Conservation (phyloP, 306 rosid genomes). For the Gastrolobium villosum region DNA sequence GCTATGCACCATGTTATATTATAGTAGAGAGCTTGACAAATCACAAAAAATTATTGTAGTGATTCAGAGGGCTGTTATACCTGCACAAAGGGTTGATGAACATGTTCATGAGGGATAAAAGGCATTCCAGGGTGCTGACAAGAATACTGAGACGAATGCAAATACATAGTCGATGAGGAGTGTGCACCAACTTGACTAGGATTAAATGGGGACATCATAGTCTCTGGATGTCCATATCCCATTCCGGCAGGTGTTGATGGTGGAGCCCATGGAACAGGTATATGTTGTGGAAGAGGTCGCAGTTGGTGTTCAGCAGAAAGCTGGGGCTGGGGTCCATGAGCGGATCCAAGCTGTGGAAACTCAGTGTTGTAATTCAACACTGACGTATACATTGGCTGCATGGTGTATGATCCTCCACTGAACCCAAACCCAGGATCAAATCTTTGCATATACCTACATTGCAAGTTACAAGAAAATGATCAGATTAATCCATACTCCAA, state of each 20-base stretch:
- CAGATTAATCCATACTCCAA: conserved; percentile 13
- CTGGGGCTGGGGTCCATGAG: conserved; percentile 89
- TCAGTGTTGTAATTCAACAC: conserved; percentile 91
- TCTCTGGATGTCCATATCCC: conserved; percentile 88
- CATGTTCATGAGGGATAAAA: conserved; percentile 83
- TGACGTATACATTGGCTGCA: conserved; percentile 93
- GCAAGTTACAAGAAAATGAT: conserved; percentile 33
- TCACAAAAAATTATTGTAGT: not conserved
- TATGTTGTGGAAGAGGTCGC: conserved; percentile 75
- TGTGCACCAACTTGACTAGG: conserved; percentile 81
- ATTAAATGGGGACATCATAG: conserved; percentile 77
- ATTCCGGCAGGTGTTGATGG: conserved; percentile 78
- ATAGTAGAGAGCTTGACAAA: not conserved
- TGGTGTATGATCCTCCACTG: conserved; percentile 85
- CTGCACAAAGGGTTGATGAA: conserved; percentile 90
- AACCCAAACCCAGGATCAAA: conserved; percentile 98
- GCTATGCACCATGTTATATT: conserved; percentile 16
- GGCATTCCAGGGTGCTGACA: conserved; percentile 93
- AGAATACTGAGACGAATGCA: conserved; percentile 92
- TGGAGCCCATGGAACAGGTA: conserved; percentile 83
- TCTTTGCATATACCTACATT: conserved; percentile 91
- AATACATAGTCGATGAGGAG: conserved; percentile 72
- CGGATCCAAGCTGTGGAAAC: conserved; percentile 94
- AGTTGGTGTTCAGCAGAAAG: conserved; percentile 82
- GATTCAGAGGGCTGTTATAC: conserved; percentile 50